Evolutionary conservation across 2,329 filamentous ascomycete genomes (phyloP).

Genomic region (Beauveria sp.): DNA sequence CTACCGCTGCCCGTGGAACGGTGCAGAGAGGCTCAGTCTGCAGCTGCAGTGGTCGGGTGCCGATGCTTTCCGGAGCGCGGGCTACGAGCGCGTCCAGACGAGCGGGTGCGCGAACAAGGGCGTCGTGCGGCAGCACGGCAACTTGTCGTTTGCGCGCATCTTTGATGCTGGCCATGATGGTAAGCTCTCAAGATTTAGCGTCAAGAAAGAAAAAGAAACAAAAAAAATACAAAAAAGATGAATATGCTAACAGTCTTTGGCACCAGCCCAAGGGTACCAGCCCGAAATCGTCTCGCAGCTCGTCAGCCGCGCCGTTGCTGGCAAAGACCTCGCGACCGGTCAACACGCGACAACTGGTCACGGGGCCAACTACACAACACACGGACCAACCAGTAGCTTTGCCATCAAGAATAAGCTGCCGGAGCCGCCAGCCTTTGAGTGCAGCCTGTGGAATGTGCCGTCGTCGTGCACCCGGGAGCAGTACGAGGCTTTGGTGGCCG

Average conservation of each 20-base stretch:
- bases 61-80: constrained; percentile 49
- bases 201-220: background rate
- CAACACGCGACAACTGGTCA: constrained; percentile 35
- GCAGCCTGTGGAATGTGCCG: constrained; percentile 45
- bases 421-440: constrained; percentile 39
- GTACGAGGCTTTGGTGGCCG: constrained; percentile 14
- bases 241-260: background rate
- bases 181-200: constrained; percentile 14
- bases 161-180: constrained; percentile 57
- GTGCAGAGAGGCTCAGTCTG: constrained; percentile 61
- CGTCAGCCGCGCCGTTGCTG: constrained; percentile 49
- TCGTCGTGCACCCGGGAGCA: constrained; percentile 32
- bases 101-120: constrained; percentile 59
- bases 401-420: constrained; percentile 44
- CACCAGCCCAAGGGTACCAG: constrained; percentile 36
- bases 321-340: constrained; percentile 46
- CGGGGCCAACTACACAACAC: constrained; percentile 13
- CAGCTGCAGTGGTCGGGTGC: constrained; percentile 42
- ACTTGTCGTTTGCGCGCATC: constrained; percentile 57
- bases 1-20: constrained; percentile 55
- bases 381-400: constrained; percentile 41
- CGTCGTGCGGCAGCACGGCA: constrained; percentile 66
- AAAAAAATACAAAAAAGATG: background rate
- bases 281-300: constrained; percentile 45
- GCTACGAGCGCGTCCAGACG: constrained; percentile 61